Evolutionary conservation across 352 stramenopile species (phyloP).

Genomic region (Pythium sukuiense): DNA sequence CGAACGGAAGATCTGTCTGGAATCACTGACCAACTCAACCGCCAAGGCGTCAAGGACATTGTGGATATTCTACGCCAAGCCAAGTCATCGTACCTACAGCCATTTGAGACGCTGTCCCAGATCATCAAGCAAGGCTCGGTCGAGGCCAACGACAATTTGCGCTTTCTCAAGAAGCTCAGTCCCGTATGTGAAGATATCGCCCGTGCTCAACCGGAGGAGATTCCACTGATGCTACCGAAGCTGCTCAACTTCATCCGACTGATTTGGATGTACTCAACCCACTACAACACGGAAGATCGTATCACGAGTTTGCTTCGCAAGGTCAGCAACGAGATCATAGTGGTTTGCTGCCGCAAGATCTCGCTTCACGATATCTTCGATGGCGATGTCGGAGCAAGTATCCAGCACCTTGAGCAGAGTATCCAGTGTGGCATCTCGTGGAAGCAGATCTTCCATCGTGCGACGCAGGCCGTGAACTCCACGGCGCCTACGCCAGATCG

Average conservation of each 20-base stretch:
- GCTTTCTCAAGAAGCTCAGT: constrained; percentile 92
- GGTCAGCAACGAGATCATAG: constrained; percentile 95
- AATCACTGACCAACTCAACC: constrained; percentile 93
- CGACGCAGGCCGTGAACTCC: constrained; percentile 59
- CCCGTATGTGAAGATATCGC: constrained; percentile 90
- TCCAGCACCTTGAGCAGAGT: constrained; percentile 89
- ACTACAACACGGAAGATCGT: constrained; percentile 95
- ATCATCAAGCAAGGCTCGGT: constrained; percentile 92
- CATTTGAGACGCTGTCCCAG: constrained; percentile 91
- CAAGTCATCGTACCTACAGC: constrained; percentile 93
- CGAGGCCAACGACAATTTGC: constrained; percentile 94
- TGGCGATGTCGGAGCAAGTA: constrained; percentile 90
- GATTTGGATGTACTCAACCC: constrained; percentile 92
- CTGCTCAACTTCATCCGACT: constrained; percentile 93
- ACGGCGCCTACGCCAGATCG: constrained; percentile 45
- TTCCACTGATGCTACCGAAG: constrained; percentile 90
- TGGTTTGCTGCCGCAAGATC: constrained; percentile 88
- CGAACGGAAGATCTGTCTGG: constrained; percentile 91
- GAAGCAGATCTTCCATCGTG: constrained; percentile 89
- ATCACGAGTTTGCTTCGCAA: constrained; percentile 92
- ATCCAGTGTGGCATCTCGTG: constrained; percentile 92
- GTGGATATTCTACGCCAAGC: constrained; percentile 83
- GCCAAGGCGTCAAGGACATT: constrained; percentile 89
- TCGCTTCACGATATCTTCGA: constrained; percentile 91
- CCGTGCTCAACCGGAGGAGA: constrained; percentile 82